Base-by-base conservation (phyloP, 2,329 filamentous ascomycete species). In the Cadophora gregata region DNA sequence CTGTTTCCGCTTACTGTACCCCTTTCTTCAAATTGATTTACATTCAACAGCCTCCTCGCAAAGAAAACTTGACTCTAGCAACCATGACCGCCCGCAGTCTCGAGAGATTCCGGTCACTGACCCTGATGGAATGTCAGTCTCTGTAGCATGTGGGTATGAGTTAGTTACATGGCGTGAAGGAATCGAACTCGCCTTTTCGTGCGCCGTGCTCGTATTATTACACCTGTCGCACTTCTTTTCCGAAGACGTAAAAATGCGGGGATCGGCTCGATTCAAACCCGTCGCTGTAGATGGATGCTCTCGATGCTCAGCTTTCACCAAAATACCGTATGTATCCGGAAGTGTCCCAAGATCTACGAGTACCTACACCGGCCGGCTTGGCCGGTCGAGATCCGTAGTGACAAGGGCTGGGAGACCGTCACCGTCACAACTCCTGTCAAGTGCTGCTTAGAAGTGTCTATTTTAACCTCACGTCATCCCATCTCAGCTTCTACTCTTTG, bases 301-400 rank as follows among this genome's bases (percentile, higher is more conserved):
- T n/a, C n/a, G n/a, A n/a, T n/a, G n/a, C n/a, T n/a, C n/a, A n/a
- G n/a, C n/a, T 36, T 36, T 14, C 14, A 14, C 14, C 33, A 36
- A 5, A 33, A 10, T 33, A 33, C 31, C 5, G 31, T 33, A 33
- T 10, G 31, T 6, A 10, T 33, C 5, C 31, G 10, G 31, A 6
- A 33, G 31, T 6, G 31, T 33, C 38, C 10, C 4, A 42, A 42
- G 38, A 42, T 42, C 38, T 42, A 12, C 19, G 10, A 5, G 14
- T 19, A 19, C 38, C 27, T 3, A 9, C 25, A 53, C 55, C 55
- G 55, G 55, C 55, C 55, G 55, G 33, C 55, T 56, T 31, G 55
- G 21, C 55, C 33, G 33, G 55, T 25, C 33, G n/a, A 10, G 6
- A 12, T 42, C 21, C 9, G 16, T n/a, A 42, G 31, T 6, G 31